Evolutionary conservation across 2,329 filamentous ascomycete species (phyloP), one percentile per base, ranked within the genome.

Genomic region (Penicillium sp.): DNA sequence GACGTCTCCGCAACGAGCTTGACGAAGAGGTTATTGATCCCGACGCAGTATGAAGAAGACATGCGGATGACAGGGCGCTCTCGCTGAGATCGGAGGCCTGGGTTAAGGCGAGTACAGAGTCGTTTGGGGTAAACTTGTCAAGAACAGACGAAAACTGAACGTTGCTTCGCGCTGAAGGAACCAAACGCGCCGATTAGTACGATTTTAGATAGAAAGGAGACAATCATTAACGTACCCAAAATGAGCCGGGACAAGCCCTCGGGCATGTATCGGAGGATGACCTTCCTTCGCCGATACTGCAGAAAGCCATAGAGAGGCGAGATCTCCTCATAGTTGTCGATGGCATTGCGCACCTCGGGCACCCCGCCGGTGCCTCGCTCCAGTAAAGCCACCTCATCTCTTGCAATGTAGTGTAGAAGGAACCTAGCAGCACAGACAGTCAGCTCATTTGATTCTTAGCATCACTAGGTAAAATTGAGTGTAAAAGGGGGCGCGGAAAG

Each of bases 281-380:
- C 89, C 75, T 92, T 97, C 70, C 92, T 86, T 70, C 92, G 86
- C 54, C 93, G 83, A 74, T 97, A 97, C 66, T 90, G 87, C 64
- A 99, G 78, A 71, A 97, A 91, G 51, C 94, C 94, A 70, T 95
- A 99, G 46, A 99, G 79, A 22, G 94, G 94, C 59, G 91, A 94
- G 53, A 85, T 83, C 62, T 97, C 92, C 54, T 89, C 85, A 71
- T 95, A 96, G 59, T 84, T 80, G 56, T 87, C 84, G 63, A 97
- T 87, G 54, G 86, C 83, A 67, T 86, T 86, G 68, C 92, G 88
- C 61, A 94, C 86, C 72, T 97, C 94, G 57, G 86, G 82, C 56
- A 96, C 87, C 60, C 94, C 93, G 63, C 90, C 89, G 63, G 81
- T 88, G 48, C 94, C 94, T 63, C 84, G 85, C 57, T 82, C 85